These are phyloP conservation scores for Phylloporus rhodoxanthus DNA, from an alignment of 768 basidiomycete species.

Conservation along the genomic window DNA sequence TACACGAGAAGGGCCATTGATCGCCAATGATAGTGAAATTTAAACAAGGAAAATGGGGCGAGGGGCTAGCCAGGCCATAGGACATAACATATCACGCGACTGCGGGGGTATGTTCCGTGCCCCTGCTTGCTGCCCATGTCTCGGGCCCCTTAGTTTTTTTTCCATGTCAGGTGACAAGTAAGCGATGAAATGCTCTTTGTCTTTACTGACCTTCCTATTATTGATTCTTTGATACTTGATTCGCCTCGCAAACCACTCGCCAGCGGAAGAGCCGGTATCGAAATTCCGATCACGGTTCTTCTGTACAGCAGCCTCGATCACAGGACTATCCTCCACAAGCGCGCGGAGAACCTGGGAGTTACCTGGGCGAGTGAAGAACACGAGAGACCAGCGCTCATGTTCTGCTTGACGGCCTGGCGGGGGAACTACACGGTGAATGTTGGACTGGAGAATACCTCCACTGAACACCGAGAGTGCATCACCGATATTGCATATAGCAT, in stretches of 20 bases:
- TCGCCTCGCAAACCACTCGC: conserved; percentile 39
- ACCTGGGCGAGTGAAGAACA: conserved; percentile 62
- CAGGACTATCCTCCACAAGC: conserved; percentile 43
- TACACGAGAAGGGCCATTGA: not conserved
- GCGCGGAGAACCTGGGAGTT: conserved; percentile 47
- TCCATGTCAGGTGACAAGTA: not conserved
- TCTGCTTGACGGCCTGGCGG: conserved; percentile 53
- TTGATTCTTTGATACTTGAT: conserved; percentile 37
- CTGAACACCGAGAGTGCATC: conserved; percentile 59
- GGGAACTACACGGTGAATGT: conserved; percentile 58
- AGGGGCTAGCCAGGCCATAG: too few relatives aligned
- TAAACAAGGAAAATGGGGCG: too few relatives aligned
- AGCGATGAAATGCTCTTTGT: not conserved
- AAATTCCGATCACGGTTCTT: conserved; percentile 34
- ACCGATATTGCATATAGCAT: conserved; percentile 58
- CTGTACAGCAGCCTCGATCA: conserved; percentile 42
- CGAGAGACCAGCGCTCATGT: conserved; percentile 58
- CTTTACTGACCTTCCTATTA: conserved; percentile 35
- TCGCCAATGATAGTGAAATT: too few relatives aligned
- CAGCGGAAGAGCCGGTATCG: conserved; percentile 33
- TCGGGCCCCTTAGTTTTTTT: conserved; percentile 22
- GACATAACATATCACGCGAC: conserved; percentile 10
- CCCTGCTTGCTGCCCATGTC: conserved; percentile 27
- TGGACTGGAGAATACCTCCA: conserved; percentile 58
- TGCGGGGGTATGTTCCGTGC: conserved; percentile 25